A percentile compares a stretch with the other conserved stretches of the same genome.
Conservation (phyloP, 257 asterid genomes). For the Nicotiana obtusifolia region DNA sequence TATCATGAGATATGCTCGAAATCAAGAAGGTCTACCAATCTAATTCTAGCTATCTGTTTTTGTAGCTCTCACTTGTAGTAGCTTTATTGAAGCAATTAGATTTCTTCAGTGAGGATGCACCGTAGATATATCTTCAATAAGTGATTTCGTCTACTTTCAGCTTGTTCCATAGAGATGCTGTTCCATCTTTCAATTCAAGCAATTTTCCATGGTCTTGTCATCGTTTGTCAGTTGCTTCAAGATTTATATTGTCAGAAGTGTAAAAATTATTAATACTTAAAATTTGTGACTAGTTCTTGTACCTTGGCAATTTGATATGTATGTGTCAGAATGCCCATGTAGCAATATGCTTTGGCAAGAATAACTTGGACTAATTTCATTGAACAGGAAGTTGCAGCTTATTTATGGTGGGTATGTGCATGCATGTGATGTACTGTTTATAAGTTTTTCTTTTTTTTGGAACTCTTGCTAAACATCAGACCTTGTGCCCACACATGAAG, state of each 20-base stretch:
- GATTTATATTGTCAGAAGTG: not conserved
- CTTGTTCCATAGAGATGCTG: not conserved
- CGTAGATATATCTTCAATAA: not conserved
- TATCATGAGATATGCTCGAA: not conserved
- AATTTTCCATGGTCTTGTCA: not conserved
- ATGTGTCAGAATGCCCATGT: not conserved
- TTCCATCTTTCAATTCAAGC: not conserved
- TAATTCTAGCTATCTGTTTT: not conserved
- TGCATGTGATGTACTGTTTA: not conserved
- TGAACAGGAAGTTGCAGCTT: not conserved
- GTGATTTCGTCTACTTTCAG: not conserved
- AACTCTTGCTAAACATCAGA: not conserved
- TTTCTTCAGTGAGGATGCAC: not conserved
- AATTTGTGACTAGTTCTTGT: not conserved
- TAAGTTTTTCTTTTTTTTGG: not conserved
- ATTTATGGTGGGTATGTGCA: conserved; percentile 3
- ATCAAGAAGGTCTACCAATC: too few relatives aligned
- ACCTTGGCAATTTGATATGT: not conserved
- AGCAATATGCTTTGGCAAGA: not conserved
- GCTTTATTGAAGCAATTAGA: not conserved
- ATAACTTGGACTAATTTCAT: not conserved
- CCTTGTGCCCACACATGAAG: too few relatives aligned
- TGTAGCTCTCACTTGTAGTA: not conserved
- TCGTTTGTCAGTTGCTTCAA: not conserved
- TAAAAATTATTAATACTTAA: not conserved